phyloP scores from a whole-genome alignment of 306 rosid species.

The Echinosophora koreensis region DNA sequence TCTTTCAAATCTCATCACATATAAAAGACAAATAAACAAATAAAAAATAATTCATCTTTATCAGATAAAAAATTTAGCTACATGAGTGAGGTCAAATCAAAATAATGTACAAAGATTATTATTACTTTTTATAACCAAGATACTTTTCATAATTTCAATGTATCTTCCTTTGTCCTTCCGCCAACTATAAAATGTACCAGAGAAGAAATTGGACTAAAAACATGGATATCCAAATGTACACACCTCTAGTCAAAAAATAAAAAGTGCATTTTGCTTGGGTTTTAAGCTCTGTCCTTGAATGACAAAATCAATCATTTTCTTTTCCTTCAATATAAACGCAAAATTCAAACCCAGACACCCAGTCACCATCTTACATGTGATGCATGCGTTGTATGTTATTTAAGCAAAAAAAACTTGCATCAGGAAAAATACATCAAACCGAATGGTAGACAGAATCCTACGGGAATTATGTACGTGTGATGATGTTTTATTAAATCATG shows the following conservation, averaged over 20 bases:
- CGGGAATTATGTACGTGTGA: not conserved
- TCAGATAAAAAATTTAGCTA: no score
- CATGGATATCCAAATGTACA: not conserved
- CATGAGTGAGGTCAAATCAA: no score
- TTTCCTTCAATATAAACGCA: not conserved
- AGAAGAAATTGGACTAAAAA: not conserved
- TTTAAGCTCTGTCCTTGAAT: not conserved
- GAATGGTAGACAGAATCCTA: not conserved
- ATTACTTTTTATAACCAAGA: no score
- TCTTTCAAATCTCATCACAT: no score
- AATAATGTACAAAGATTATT: no score
- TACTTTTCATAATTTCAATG: no score
- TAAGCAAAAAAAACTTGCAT: not conserved
- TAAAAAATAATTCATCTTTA: no score
- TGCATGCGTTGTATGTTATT: not conserved
- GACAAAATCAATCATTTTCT: not conserved
- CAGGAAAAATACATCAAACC: not conserved
- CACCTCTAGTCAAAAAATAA: not conserved
- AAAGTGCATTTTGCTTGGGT: constrained; percentile 2
- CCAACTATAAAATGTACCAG: not conserved
- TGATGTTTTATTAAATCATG: not conserved
- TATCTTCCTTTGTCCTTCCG: no score
- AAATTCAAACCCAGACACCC: not conserved
- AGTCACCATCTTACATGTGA: not conserved
- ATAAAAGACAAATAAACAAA: no score